Conservation (phyloP, 495 filamentous ascomycete species). For the Neurospora intermedia region DNA sequence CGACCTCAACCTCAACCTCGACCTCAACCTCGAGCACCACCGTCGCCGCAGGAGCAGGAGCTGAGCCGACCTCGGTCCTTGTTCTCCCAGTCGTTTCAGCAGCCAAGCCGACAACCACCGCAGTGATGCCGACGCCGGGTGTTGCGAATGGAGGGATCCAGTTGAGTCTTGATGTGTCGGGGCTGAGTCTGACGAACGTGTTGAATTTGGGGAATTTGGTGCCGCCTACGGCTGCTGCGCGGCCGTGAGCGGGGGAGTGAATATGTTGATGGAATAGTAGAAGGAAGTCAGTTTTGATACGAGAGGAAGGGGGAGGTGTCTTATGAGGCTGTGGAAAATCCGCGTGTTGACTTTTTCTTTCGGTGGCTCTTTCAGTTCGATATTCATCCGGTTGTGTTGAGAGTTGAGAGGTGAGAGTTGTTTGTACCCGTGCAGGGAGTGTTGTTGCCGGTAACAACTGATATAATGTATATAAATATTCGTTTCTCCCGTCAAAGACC, state of each 20-base stretch:
- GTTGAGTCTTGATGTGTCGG: conserved; percentile 20
- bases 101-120: not conserved
- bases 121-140: not conserved
- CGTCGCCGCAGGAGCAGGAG: not conserved
- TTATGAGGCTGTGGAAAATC: not conserved
- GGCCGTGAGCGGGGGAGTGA: not conserved
- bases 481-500: not conserved
- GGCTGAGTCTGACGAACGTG: conserved; percentile 22
- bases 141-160: conserved; percentile 5
- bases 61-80: conserved; percentile 15
- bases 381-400: not conserved
- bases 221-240: conserved; percentile 10
- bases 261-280: not conserved
- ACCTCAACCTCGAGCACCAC: conserved; percentile 1
- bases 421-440: not conserved
- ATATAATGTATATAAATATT: not conserved
- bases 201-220: conserved; percentile 24
- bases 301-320: not conserved
- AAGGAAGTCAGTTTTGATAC: not conserved
- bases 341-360: not conserved
- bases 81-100: conserved; percentile 3
- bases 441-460: not conserved
- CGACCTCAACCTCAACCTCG: conserved; percentile 6
- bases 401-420: not conserved
- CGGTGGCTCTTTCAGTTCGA: not conserved